Evolutionary conservation across 2,329 filamentous ascomycete species (phyloP), one percentile per base, ranked within the genome.

Genomic region (Pseudogymnoascus sp.): DNA sequence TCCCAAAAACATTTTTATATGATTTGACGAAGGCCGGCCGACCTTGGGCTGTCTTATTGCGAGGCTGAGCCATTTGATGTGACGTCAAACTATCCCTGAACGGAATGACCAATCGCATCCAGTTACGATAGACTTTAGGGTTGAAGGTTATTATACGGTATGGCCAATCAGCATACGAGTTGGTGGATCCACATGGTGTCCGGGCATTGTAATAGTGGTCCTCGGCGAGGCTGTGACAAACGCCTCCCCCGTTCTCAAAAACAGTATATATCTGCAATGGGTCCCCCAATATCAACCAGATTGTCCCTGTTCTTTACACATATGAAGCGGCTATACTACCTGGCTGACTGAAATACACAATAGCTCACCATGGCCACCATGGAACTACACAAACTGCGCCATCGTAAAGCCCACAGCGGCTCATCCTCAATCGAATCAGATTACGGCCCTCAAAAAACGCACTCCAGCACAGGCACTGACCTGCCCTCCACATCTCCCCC

Each of bases 311-410:
- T 56, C 10, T 56, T 56, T 31, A 12, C 12, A 5, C n/a, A 33
- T n/a, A 0, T 33, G 18, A 12, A 56, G n/a, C 28, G 7, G 12
- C n/a, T 33, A 33, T n/a, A 33, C 5, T 56, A 18, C 33, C 28
- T 56, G 2, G 2, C n/a, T 31, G 12, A 8, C n/a, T 31, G 25
- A 53, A 53, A 18, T 56, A 18, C 25, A 56, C 25, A 56, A 56
- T 56, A 56, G 33, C 1, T 33, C 28, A 56, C n/a, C 25, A 56
- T 56, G 50, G 25, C 50, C n/a, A 56, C 25, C 50, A 56, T 56
- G 50, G 50, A 56, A 33, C 50, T 56, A 33, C 50, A 56, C 10
- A 56, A 56, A 56, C n/a, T 56, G 28, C 25, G 28, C 50, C 50
- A 56, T 56, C 50, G 50, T 2, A 56, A n/a, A 33, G 50, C 10